Conservation (phyloP, 2,329 filamentous ascomycete species). For the Epichloe gansuensis region DNA sequence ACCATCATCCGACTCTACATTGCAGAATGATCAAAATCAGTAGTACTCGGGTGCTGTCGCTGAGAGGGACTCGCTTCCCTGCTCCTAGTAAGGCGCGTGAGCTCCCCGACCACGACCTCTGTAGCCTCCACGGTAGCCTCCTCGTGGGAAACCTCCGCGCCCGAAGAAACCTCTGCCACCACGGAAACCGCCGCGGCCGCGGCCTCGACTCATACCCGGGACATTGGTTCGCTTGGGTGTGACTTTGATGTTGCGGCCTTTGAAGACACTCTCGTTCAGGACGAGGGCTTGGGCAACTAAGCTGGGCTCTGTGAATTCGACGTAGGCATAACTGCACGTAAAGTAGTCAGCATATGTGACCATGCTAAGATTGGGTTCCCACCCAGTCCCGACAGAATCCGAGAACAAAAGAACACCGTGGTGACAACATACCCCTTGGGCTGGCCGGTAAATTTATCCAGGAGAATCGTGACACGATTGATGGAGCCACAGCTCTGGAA, state of each 20-base stretch:
- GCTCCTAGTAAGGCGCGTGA: conserved; percentile 50
- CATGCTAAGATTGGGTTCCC: background rate
- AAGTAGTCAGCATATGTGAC: background rate
- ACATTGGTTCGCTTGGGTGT: conserved; percentile 90
- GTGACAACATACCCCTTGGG: conserved; percentile 69
- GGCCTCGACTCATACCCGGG: conserved; percentile 80
- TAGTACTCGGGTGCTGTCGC: conserved; percentile 10
- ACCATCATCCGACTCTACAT: background rate
- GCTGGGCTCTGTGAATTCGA: conserved; percentile 91
- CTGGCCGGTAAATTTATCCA: conserved; percentile 97
- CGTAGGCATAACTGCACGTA: conserved; percentile 76
- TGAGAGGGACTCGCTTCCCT: conserved; percentile 18
- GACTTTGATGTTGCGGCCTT: conserved; percentile 91
- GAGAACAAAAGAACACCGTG: background rate
- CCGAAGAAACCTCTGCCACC: conserved; percentile 40
- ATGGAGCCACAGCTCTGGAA: conserved; percentile 96
- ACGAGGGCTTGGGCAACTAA: conserved; percentile 88
- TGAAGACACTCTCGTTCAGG: conserved; percentile 92
- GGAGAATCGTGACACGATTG: conserved; percentile 91
- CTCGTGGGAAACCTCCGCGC: conserved; percentile 42
- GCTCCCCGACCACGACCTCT: conserved; percentile 50
- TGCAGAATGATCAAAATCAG: background rate
- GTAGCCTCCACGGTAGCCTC: conserved; percentile 56
- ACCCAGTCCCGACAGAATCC: background rate
- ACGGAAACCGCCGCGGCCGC: conserved; percentile 45